Evolutionary conservation across 139 green algal genomes (phyloP).

Genomic region (Micractinium conductrix): DNA sequence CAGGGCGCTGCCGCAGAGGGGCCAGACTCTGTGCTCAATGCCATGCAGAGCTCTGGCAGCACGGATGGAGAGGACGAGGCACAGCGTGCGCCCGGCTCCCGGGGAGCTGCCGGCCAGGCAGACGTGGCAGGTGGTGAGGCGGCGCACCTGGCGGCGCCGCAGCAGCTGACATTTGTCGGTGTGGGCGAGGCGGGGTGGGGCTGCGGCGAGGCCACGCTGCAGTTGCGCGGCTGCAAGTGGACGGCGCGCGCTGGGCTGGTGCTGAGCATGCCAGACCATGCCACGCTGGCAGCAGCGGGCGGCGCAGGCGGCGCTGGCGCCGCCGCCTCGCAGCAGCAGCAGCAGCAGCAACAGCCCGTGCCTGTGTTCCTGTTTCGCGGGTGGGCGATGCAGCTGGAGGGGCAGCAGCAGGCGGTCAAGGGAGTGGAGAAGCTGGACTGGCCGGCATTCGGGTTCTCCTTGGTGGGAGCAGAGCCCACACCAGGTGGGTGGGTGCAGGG

Average conservation of each 20-base stretch:
- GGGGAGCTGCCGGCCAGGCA: too few species aligned
- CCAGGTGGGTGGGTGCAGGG: neutral
- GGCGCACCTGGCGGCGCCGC: neutral
- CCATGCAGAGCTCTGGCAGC: neutral
- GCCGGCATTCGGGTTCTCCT: neutral
- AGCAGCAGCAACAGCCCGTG: neutral
- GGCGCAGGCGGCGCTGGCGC: neutral
- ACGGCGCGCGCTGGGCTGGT: conserved; percentile 7
- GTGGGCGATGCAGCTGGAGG: conserved; percentile 13
- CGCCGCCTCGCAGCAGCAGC: neutral
- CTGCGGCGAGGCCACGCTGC: neutral
- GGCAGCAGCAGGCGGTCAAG: neutral
- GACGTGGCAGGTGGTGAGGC: too few species aligned
- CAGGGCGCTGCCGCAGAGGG: neutral
- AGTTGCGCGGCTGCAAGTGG: conserved; percentile 20
- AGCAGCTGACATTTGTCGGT: neutral
- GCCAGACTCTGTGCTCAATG: neutral
- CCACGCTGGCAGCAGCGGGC: neutral
- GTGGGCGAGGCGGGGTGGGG: conserved; percentile 20
- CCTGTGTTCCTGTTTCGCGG: conserved; percentile 19
- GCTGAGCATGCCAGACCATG: conserved; percentile 17
- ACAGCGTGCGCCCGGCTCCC: too few species aligned
- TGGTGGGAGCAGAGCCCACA: neutral
- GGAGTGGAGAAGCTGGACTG: conserved; percentile 8
- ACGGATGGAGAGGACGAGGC: neutral